Percentiles rank a stretch among this genome's conserved stretches.
Conservation (phyloP, 2,329 filamentous ascomycete species). For the Pestalotiopsis sp. region DNA sequence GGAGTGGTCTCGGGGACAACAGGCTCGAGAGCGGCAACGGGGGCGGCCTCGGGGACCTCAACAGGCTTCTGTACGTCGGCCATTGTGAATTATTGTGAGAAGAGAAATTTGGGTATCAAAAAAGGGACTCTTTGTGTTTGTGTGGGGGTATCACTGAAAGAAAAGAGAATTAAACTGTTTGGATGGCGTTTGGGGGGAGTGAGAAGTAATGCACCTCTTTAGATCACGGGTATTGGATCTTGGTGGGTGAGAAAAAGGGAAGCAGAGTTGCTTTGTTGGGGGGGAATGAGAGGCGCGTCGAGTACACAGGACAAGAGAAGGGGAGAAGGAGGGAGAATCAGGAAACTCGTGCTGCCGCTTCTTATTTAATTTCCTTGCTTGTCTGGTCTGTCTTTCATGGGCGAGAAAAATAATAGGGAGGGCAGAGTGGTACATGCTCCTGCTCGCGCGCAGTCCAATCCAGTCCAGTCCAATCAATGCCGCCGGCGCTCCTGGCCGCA, state of each 20-base stretch:
- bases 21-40: constrained; percentile 37
- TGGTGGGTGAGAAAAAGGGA: constrained; percentile 13
- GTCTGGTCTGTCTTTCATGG: constrained; percentile 13
- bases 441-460: not conserved
- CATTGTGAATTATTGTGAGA: constrained; percentile 56
- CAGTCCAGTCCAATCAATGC: constrained; percentile 7
- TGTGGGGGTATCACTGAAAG: constrained; percentile 50
- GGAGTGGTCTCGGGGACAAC: constrained; percentile 28
- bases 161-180: constrained; percentile 37
- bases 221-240: constrained; percentile 1
- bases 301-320: constrained; percentile 27
- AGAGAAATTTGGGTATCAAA: constrained; percentile 38
- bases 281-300: constrained; percentile 16
- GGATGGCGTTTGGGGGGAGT: not conserved
- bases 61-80: constrained; percentile 73
- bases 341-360: constrained; percentile 26
- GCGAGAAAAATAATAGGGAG: constrained; percentile 27
- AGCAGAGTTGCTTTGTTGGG: constrained; percentile 22
- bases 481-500: constrained; percentile 7
- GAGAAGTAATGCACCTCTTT: constrained; percentile 9
- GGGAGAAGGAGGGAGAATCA: constrained; percentile 19
- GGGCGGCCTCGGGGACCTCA: constrained; percentile 58
- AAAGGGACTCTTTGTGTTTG: constrained; percentile 27
- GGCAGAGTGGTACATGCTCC: constrained; percentile 11
- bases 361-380: constrained; percentile 38